Percentiles rank a stretch among this genome's conserved stretches.
These are phyloP conservation scores for Penicillium griseofulvum DNA, from an alignment of 2,329 filamentous ascomycete species.

Conservation along the genomic window DNA sequence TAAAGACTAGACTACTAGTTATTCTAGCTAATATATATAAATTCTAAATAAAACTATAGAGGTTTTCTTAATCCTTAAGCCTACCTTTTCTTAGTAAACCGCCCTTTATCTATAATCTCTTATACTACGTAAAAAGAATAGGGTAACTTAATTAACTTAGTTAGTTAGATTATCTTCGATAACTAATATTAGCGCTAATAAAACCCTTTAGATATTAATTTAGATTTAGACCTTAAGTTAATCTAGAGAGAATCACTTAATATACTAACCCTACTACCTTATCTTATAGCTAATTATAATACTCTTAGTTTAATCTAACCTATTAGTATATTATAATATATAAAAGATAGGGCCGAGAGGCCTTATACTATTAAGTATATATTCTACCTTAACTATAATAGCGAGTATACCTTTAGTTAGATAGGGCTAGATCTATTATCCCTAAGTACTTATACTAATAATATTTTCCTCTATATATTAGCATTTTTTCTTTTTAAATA, in stretches of 20 bases:
- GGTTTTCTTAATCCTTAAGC: too few species aligned
- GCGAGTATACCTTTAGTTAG: background rate
- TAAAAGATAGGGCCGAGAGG: too few species aligned
- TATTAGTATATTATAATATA: too few species aligned
- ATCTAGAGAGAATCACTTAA: background rate
- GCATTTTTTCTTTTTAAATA: background rate
- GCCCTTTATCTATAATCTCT: background rate
- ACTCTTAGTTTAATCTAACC: background rate
- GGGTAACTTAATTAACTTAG: background rate
- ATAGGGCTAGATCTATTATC: background rate
- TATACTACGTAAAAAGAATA: background rate
- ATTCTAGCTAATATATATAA: too few species aligned
- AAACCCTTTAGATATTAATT: background rate
- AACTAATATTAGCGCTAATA: background rate
- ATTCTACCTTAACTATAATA: background rate
- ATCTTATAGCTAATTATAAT: background rate
- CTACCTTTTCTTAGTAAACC: background rate
- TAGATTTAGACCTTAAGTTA: background rate
- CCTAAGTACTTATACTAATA: background rate
- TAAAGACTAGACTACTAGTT: too few species aligned
- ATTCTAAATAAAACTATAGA: too few species aligned
- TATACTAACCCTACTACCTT: background rate
- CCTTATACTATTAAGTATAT: too few species aligned
- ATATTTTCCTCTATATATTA: background rate
- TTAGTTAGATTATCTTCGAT: background rate